phyloP scores from a whole-genome alignment of 2,329 filamentous ascomycete species.

The Colletotrichum ledebouriae region DNA sequence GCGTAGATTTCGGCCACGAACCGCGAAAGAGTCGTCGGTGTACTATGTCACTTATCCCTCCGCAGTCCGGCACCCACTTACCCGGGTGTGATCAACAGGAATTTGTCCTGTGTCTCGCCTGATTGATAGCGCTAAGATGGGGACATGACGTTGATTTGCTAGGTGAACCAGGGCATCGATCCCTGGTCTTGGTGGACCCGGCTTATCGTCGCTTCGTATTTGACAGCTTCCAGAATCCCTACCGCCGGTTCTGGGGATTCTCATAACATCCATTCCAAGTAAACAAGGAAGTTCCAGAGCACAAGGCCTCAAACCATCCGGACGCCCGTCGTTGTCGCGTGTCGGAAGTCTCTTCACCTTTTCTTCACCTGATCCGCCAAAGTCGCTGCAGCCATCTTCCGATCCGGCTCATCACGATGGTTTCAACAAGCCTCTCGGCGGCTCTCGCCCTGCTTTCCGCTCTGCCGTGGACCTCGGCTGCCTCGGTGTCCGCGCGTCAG shows the following conservation, averaged over 20 bases:
- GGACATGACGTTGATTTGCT: constrained; percentile 32
- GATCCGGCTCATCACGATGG: constrained; percentile 10
- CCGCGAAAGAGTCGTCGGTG: background rate
- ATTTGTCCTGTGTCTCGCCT: constrained; percentile 7
- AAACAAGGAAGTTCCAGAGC: constrained; percentile 4
- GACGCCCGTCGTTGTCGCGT: background rate
- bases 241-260: constrained; percentile 5
- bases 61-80: constrained; percentile 4
- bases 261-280: constrained; percentile 2
- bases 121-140: constrained; percentile 24
- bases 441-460: constrained; percentile 23
- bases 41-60: constrained; percentile 13
- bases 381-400: constrained; percentile 5
- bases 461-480: constrained; percentile 18
- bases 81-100: constrained; percentile 17
- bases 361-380: background rate
- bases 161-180: constrained; percentile 16
- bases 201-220: constrained; percentile 38
- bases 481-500: constrained; percentile 29
- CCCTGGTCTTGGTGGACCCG: constrained; percentile 30
- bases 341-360: too few species aligned
- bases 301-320: background rate
- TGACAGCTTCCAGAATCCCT: constrained; percentile 18
- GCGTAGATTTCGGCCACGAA: background rate
- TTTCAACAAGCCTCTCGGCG: constrained; percentile 28